Base-by-base conservation (phyloP, 2,329 filamentous ascomycete species). In the Phoma herbarum region DNA sequence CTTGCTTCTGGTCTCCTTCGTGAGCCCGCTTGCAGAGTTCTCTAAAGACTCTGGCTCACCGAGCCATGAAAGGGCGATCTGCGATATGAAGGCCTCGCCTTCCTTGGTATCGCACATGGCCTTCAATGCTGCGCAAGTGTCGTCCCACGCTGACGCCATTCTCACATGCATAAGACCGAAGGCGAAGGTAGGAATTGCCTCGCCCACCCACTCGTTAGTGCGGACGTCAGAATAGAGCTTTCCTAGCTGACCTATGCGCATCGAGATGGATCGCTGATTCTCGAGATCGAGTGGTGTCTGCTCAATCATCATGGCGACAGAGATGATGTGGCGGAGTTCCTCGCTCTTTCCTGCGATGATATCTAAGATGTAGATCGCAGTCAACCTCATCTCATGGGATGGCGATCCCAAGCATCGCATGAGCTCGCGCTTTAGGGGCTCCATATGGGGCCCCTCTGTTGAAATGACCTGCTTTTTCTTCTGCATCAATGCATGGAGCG, bases 91-190 rank as follows among this genome's bases (percentile, higher is more conserved):
- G 29, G 89, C 87, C 72, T 97, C 93, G 22, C 91, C 92, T 37
- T 80, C 77, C 64, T 90, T 88, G 22, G 84, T 84, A 65, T 91
- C 85, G 20, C 88, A 85, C 52, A 99, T 88, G 50, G 89, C 84
- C 69, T 92, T 90, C 70, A 99, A 79, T 0, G 91, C 88, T 53
- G 88, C 85, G 49, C 90, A 87, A 0, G 91, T 86, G 68, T 96
- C 92, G 60, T 96, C 91, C 91, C 94, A 97, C 6, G 96, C 82
- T 33, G 92, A 92, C 0, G 93, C 86, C 64, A 97, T 83, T 66
- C 90, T 91, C 47, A 96, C 88, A 0, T 93, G 95, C 59, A 98
- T 84, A 77, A 97, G 85, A 47, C 95, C 95, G 68, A 97, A 97
- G 68, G 92, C 88, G 70, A 93, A 98, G 0, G 86, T 84, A 0